Conservation (phyloP, 2,329 filamentous ascomycete genomes). For the Tolypocladium tropicale region DNA sequence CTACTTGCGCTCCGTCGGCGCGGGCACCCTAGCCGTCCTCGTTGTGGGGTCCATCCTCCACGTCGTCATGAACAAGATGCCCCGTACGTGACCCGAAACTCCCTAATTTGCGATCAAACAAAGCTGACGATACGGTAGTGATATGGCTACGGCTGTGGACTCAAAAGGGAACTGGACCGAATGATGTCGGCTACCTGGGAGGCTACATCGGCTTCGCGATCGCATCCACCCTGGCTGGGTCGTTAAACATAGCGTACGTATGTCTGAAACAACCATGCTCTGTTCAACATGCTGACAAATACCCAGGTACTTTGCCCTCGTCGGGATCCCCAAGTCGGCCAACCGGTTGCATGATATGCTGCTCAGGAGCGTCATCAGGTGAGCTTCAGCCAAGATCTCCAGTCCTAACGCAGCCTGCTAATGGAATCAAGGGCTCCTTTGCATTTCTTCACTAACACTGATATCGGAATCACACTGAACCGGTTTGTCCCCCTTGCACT, state of each 20-base stretch:
- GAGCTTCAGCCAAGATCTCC: neutral
- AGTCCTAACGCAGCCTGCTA: neutral
- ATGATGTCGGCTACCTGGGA: neutral
- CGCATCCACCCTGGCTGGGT: neutral
- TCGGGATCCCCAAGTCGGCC: neutral
- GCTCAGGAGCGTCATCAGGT: neutral
- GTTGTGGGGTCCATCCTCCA: neutral
- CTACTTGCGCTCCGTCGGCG: neutral
- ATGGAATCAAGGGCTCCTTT: neutral
- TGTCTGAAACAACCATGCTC: neutral
- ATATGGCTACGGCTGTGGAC: neutral
- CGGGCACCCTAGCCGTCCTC: neutral
- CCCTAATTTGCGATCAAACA: neutral
- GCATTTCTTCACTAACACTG: neutral
- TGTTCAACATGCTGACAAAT: neutral
- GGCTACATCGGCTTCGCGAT: neutral
- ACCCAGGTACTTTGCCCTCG: neutral
- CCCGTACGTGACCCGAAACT: neutral
- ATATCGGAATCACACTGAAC: neutral
- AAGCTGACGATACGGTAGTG: neutral
- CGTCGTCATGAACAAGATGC: neutral
- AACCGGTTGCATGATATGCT: neutral
- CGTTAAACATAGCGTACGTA: neutral
- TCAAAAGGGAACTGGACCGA: neutral
- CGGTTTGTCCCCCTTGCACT: neutral